A percentile compares a stretch with the other conserved stretches of the same genome.
Conservation (phyloP, 495 filamentous ascomycete species). For the Haplographium delicatum region DNA sequence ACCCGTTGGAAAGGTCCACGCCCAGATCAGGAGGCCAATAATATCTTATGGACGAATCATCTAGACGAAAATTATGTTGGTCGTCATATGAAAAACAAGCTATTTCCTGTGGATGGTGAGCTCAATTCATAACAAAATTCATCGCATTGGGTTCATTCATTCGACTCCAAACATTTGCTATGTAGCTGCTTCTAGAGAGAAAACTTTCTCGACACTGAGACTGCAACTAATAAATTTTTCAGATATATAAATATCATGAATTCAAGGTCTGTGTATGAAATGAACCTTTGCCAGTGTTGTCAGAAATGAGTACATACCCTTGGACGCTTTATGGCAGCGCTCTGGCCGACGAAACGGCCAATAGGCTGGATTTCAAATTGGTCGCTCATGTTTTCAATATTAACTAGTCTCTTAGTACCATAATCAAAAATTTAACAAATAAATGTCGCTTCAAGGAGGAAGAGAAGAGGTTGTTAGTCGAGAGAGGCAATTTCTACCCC, state of each 20-base stretch:
- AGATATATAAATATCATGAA: too few relatives aligned
- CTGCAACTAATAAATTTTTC: too few relatives aligned
- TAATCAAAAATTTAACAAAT: too few relatives aligned
- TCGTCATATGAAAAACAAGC: conserved; percentile 88
- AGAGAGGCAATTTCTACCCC: not conserved
- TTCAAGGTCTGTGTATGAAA: not conserved
- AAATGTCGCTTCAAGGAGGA: too few relatives aligned
- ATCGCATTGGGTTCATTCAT: too few relatives aligned
- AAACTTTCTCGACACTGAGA: too few relatives aligned
- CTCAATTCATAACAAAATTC: too few relatives aligned
- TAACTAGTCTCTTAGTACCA: too few relatives aligned
- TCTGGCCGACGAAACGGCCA: conserved; percentile 52
- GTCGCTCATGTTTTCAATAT: conserved; percentile 30
- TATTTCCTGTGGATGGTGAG: conserved; percentile 80
- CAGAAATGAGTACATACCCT: conserved; percentile 55
- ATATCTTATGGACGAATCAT: conserved; percentile 73
- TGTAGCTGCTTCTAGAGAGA: too few relatives aligned
- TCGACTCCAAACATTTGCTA: too few relatives aligned
- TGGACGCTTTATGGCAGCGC: conserved; percentile 61
- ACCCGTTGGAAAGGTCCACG: conserved; percentile 70
- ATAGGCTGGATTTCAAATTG: conserved; percentile 60
- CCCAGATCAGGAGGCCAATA: conserved; percentile 77
- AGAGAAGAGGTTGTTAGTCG: not conserved
- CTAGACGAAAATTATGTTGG: conserved; percentile 67
- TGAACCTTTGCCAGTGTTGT: conserved; percentile 1